Base-by-base conservation (phyloP, 345 rosid genomes). In the Viola odorata region DNA sequence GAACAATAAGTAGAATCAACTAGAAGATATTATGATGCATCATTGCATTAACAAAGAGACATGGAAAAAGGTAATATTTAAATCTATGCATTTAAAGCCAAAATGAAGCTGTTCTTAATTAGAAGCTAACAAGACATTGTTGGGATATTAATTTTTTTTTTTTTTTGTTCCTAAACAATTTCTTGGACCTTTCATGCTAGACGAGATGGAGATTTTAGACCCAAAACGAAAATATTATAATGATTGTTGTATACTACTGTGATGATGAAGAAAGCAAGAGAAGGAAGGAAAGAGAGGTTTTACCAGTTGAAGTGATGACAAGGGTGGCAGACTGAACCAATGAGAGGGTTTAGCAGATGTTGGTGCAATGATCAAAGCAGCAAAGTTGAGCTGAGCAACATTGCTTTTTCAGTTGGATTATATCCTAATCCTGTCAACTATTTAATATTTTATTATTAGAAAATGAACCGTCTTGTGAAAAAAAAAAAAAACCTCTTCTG, bases 11-110 rank as follows among this genome's bases (percentile, higher is more conserved):
- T 53, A 72, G 63, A 47, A 65, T 69, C 73, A 53, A 71, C 61
- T 15, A 56, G 58, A 66, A 45, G 53, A 66, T 60, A 70, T 65
- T 53, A 73, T 63, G 56, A 68, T 73, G 71, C 61, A 80, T 76
- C 42, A 55, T 38, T 45, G 62, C 80, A 61, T 70, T 51, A 65
- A 70, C 50, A 41, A 15, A n/a, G n/a, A 75, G 55, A 49, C 51
- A 58, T 42, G 42, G 58, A 76, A 71, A 71, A 73, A n/a, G n/a
- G 62, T 13, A 39, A 54, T 70, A 69, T 61, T 69, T 71, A 53
- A 17, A 40, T 53, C 65, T 57, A 45, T 32, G 40, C 57, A 41
- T n/a, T 65, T 62, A 45, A n/a, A n/a, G 58, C 62, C 64, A 68
- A 63, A 67, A 57, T 15, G 65, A 57, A 58, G 53, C 63, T 62